phyloP scores from a whole-genome alignment of 306 rosid genomes.

The Ceratonia siliqua region DNA sequence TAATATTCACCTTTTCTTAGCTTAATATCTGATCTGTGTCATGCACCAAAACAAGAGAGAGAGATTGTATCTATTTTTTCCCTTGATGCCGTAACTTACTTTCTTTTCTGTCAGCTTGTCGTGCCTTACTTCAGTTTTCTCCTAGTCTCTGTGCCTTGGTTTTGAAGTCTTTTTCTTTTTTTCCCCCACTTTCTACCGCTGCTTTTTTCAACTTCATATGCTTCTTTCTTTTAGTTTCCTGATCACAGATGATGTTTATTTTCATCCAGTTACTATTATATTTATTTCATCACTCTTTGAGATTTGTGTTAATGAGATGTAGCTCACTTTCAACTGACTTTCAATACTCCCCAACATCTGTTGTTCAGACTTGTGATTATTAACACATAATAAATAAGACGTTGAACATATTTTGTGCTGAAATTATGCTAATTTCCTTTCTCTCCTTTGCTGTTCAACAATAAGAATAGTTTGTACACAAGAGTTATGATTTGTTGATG shows the following conservation, averaged over 20 bases:
- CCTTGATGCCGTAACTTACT: background rate
- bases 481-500: background rate
- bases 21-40: background rate
- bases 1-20: background rate
- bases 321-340: background rate
- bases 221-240: background rate
- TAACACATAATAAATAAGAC: background rate
- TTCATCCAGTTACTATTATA: background rate
- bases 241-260: background rate
- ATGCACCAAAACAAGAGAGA: background rate
- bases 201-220: background rate
- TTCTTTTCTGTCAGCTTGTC: background rate
- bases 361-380: background rate
- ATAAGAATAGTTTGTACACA: background rate
- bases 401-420: background rate
- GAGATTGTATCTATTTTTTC: background rate
- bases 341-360: background rate
- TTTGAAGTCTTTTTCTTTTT: background rate
- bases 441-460: background rate
- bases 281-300: background rate
- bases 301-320: background rate
- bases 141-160: background rate
- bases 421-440: background rate
- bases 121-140: background rate
- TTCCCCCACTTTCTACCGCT: no score